Evolutionary conservation across 2,329 filamentous ascomycete species (phyloP).

Genomic region (Claviceps paspali): DNA sequence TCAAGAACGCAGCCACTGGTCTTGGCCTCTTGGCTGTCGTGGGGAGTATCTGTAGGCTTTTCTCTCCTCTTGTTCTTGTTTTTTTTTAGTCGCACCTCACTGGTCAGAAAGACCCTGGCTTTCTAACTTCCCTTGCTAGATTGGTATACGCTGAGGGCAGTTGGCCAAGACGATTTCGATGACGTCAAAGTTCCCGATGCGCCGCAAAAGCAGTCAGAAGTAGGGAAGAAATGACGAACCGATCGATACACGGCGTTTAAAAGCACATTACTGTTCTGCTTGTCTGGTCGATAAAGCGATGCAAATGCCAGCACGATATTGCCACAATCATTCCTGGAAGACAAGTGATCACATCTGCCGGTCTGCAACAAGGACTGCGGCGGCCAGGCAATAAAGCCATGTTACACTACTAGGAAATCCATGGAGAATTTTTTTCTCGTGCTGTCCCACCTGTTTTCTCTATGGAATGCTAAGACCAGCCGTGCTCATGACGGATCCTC

Average conservation of each 20-base stretch:
- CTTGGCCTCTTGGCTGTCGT: constrained; percentile 59
- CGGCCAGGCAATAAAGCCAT: neutral
- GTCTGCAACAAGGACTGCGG: neutral
- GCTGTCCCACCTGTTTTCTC: neutral
- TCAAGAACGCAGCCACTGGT: constrained; percentile 79
- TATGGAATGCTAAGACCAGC: neutral
- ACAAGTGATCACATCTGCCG: neutral
- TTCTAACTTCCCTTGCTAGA: constrained; percentile 24
- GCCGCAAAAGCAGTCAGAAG: constrained; percentile 34
- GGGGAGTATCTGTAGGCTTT: constrained; percentile 79
- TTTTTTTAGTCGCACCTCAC: too few relatives aligned
- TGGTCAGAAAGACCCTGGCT: neutral
- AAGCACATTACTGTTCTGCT: neutral
- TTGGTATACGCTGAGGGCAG: constrained; percentile 55
- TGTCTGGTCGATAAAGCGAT: too few relatives aligned
- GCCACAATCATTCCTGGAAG: neutral
- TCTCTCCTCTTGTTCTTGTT: too few relatives aligned
- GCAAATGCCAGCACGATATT: neutral
- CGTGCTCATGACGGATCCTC: neutral
- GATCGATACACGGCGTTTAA: neutral
- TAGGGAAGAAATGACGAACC: constrained; percentile 11
- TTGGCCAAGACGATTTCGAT: constrained; percentile 93
- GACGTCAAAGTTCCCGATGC: constrained; percentile 81
- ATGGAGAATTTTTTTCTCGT: neutral
- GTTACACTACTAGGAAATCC: neutral